These are phyloP conservation scores for Aspergillus sclerotioniger DNA, from an alignment of 495 filamentous ascomycete species.

Conservation along the genomic window DNA sequence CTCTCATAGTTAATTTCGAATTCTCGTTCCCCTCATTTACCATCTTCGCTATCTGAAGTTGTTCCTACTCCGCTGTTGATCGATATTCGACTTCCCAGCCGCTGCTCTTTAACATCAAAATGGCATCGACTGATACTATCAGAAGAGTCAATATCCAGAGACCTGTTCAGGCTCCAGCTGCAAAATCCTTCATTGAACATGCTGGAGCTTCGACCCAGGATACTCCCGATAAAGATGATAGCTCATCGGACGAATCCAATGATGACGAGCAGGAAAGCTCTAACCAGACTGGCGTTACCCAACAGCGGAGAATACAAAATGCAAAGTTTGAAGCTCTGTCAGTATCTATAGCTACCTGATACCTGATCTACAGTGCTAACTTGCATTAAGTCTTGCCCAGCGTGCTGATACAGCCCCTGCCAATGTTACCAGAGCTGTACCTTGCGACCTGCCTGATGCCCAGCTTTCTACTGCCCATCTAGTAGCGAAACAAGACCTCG, in stretches of 20 bases:
- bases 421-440: conserved; percentile 28
- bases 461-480: conserved; percentile 43
- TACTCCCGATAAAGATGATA: conserved; percentile 3
- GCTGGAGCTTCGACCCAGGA: too few species aligned
- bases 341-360: conserved; percentile 13
- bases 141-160: background rate
- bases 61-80: background rate
- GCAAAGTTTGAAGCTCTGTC: conserved; percentile 54
- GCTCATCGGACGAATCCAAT: conserved; percentile 30
- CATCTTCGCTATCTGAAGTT: background rate
- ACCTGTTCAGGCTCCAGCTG: background rate
- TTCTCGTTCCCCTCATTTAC: background rate
- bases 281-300: conserved; percentile 38
- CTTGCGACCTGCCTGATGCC: conserved; percentile 15
- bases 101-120: background rate
- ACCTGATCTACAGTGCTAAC: conserved; percentile 17
- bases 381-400: conserved; percentile 37
- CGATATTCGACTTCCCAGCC: background rate
- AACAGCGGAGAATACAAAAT: conserved; percentile 49
- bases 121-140: background rate
- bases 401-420: conserved; percentile 33
- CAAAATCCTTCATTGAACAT: background rate
- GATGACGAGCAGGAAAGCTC: conserved; percentile 28
- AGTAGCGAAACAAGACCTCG: conserved; percentile 41
- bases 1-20: background rate